Evolutionary conservation across 78 protist species (phyloP).

Genomic region (Chrysochromulina tobinii): DNA sequence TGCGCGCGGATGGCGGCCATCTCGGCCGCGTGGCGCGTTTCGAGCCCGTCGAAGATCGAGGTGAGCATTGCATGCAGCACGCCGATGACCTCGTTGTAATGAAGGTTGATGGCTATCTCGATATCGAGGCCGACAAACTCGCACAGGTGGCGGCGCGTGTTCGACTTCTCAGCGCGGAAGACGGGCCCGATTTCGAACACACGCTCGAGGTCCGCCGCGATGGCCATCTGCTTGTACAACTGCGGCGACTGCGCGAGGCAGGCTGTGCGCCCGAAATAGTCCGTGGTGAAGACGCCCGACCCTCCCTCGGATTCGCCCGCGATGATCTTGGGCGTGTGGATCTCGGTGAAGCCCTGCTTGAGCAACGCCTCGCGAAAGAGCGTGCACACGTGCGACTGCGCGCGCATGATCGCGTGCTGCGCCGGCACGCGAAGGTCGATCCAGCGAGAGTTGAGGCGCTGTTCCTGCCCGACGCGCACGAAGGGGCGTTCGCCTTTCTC

Average conservation of each 20-base stretch:
- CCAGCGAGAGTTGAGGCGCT: constrained; percentile 83
- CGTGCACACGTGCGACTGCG: not conserved
- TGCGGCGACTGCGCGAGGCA: constrained; percentile 98
- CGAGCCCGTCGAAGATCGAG: constrained; percentile 81
- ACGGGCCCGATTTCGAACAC: constrained; percentile 99
- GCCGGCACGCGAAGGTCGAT: constrained; percentile 84
- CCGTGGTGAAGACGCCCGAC: constrained; percentile 90
- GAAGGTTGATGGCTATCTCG: constrained; percentile 94
- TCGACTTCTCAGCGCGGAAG: constrained; percentile 95
- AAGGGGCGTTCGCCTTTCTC: not conserved
- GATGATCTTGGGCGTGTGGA: constrained; percentile 97
- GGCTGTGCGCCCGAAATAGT: constrained; percentile 82
- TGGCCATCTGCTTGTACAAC: constrained; percentile 98
- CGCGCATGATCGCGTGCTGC: not conserved
- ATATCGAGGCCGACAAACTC: constrained; percentile 98
- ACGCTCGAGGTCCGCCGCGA: constrained; percentile 86
- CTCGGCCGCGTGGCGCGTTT: constrained; percentile 54
- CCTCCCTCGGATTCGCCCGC: constrained; percentile 95
- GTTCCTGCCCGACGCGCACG: constrained; percentile 61
- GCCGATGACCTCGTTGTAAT: constrained; percentile 91
- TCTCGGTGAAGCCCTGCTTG: constrained; percentile 83
- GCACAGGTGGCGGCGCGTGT: constrained; percentile 97
- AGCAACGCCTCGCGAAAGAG: constrained; percentile 19
- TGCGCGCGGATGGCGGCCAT: constrained; percentile 43
- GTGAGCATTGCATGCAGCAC: constrained; percentile 76